Base-by-base conservation (phyloP, 164 flowering plant genomes). In the Nelumbo lutea region DNA sequence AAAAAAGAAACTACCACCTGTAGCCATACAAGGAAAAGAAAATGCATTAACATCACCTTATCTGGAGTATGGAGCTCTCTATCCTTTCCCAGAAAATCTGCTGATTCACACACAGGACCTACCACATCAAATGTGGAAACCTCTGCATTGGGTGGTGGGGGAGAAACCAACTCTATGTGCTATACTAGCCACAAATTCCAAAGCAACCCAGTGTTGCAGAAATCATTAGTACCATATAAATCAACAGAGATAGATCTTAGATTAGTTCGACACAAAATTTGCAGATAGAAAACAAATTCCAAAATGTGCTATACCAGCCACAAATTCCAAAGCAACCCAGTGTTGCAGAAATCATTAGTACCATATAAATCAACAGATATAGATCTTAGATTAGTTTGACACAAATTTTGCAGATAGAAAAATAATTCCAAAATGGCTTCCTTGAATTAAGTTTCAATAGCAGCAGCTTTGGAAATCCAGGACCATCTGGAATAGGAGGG, bases 41-140 rank as follows among this genome's bases (percentile, higher is more conserved):
- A 55, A 44, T 2, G 40, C 3, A 8, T 2, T 45, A 5, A 53
- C 2, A 68, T 61, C 76, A 90, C 99, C 89, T 86, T 83, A 43
- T 80, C 58, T 27, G 99, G 99, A 59, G 93, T 85, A n/a, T 90
- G 90, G 68, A 96, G 90, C 67, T 89, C 91, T 70, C 99, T 84
- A 38, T 86, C 88, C 80, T 96, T 96, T 43, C 99, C 99, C 80
- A 96, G 78, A 88, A 96, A 96, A 84, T 96, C 98, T 6, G 98
- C 95, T 42, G 97, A 90, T 72, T 96, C 98, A 43, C 98, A 93
- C 58, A 96, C 98, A 53, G 99, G 99, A 55, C 99, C 99, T 44
- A 96, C 99, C 68, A 96, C 95, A 78, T 96, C 99, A 76, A 89
- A 93, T 43, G 86, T 90, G 9, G 93, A 83, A 59, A 77, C 59